Conservation (phyloP, 139 green algal genomes). For the Chlamydomonas sp. region DNA sequence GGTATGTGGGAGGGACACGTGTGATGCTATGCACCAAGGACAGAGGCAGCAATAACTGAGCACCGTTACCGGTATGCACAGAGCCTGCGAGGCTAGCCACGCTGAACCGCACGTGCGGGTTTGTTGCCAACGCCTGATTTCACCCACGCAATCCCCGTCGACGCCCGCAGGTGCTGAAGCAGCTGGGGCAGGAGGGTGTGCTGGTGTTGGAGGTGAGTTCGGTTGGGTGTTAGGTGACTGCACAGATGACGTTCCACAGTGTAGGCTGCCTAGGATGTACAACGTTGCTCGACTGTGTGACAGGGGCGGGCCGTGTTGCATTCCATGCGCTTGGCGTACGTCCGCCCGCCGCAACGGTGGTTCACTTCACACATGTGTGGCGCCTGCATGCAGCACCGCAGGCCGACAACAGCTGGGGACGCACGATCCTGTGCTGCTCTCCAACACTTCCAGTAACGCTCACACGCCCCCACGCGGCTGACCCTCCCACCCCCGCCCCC, state of each 20-base stretch:
- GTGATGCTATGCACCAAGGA: too few species aligned
- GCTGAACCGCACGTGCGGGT: slow-evolving; percentile 6
- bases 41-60: too few species aligned
- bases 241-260: too few species aligned
- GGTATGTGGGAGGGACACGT: too few species aligned
- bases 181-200: slow-evolving; percentile 64
- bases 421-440: neutral
- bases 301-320: too few species aligned
- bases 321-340: too few species aligned
- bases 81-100: too few species aligned
- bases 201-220: slow-evolving; percentile 78
- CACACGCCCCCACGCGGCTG: neutral
- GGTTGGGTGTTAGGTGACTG: slow-evolving; percentile 11
- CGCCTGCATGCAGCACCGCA: neutral
- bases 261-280: too few species aligned
- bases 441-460: neutral
- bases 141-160: slow-evolving; percentile 81
- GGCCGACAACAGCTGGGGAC: neutral
- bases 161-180: slow-evolving; percentile 61
- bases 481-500: neutral
- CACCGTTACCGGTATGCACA: too few species aligned
- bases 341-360: too few species aligned
- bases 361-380: too few species aligned
- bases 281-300: neutral
- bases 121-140: slow-evolving; percentile 68